A percentile compares a stretch with the other conserved stretches of the same genome.
Evolutionary conservation across 2,329 filamentous ascomycete genomes (phyloP).

Genomic region (Cryphonectria nitschkei): DNA sequence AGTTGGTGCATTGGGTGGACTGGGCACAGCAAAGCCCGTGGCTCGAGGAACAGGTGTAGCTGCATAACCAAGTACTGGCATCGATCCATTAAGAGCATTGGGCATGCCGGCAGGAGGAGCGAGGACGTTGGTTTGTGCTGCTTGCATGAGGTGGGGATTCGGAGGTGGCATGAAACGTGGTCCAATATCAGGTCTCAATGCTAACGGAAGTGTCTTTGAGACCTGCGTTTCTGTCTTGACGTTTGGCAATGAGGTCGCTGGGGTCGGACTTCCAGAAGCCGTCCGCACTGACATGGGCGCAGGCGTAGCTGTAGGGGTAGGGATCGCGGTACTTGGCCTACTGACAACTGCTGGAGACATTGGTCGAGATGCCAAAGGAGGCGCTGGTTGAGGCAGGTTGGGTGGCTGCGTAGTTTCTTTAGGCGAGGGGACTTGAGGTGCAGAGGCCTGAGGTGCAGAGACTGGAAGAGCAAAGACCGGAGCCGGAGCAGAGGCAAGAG

Average conservation of each 20-base stretch:
- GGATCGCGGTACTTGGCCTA: not conserved
- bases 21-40: conserved; percentile 36
- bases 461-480: not conserved
- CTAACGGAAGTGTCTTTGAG: conserved; percentile 22
- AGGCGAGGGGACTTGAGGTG: conserved; percentile 29
- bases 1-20: conserved; percentile 31
- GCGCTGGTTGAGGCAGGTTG: conserved; percentile 30
- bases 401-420: conserved; percentile 31
- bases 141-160: conserved; percentile 26
- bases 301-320: conserved; percentile 4
- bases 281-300: conserved; percentile 12
- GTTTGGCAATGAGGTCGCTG: conserved; percentile 9
- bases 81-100: conserved; percentile 33
- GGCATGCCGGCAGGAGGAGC: conserved; percentile 34
- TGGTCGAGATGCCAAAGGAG: conserved; percentile 13
- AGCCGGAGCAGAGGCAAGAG: conserved; percentile 25
- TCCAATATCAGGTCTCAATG: conserved; percentile 26
- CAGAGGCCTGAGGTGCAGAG: conserved; percentile 18
- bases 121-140: conserved; percentile 31
- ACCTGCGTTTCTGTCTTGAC: conserved; percentile 26
- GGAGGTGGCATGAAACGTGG: conserved; percentile 30
- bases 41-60: conserved; percentile 30
- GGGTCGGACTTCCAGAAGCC: conserved; percentile 10
- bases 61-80: conserved; percentile 35
- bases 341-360: conserved; percentile 17